Base-by-base conservation (phyloP, 2,329 filamentous ascomycete species). In the Plectosphaerella cucumerina region DNA sequence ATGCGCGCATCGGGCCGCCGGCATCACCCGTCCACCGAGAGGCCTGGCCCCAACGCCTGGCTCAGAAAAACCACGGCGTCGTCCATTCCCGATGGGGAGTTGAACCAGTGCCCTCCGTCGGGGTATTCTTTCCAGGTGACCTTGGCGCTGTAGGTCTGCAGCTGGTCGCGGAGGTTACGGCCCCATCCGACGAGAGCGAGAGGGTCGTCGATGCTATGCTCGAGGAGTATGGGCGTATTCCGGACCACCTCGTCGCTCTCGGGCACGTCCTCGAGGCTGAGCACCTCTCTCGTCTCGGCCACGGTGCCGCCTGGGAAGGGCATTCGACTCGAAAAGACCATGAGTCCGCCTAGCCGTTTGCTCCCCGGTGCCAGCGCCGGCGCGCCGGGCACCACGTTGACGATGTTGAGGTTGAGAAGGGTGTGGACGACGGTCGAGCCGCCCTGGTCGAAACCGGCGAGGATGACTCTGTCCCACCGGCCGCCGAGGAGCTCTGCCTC, bases 391-490 rank as follows among this genome's bases (percentile, higher is more conserved):
- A 20, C 11, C 10, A 42, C n/a, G 17, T 21, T 18, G n/a, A 18
- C 17, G 1, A 66, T 41, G 2, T 58, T 50, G 8, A 74, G 51
- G 43, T 66, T 69, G 35, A 75, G 60, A 2, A 75, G 55, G 3
- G 65, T 60, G 35, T 71, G 68, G 2, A 66, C 59, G 21, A 65
- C 61, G 5, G 73, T 72, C 1, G 74, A 72, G 2, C 63, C 71
- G 18, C 74, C 75, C 63, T 74, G 71, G 49, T 73, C 74, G 48
- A 78, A 74, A 0, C 76, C 74, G 6, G 70, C 70, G 1, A 78
- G 58, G 6, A 77, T 62, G 20, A 78, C 57, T 6, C 59, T 59
- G 17, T 73, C 65, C 58, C 65, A 69, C 12, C 64, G 58, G 1
- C 70, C 71, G 1, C 64, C 64, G 5, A 77, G 55, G 6, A 49